Percentiles rank a stretch among this genome's conserved stretches.
phyloP scores from a whole-genome alignment of 352 stramenopile species.

The Phytophthora kernoviae region DNA sequence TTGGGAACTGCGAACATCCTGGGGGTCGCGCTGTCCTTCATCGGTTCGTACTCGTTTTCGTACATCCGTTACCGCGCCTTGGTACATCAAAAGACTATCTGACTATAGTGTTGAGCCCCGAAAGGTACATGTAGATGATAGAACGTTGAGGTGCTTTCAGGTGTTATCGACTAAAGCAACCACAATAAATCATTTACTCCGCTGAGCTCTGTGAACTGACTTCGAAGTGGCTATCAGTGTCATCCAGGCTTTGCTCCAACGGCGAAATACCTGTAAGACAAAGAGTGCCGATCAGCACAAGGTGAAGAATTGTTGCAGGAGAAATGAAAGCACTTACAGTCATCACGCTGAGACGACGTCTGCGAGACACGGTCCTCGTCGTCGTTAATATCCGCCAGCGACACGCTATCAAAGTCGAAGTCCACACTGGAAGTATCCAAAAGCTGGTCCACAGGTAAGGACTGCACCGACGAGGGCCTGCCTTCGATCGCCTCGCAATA shows the following conservation, averaged over 20 bases:
- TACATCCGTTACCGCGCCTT: constrained; percentile 70
- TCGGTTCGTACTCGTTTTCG: constrained; percentile 77
- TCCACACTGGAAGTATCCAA: constrained; percentile 60
- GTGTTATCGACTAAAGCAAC: neutral
- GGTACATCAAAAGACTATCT: constrained; percentile 3
- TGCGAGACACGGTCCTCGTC: constrained; percentile 72
- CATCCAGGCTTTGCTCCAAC: constrained; percentile 74
- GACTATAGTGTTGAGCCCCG: constrained; percentile 1
- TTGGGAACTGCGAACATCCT: constrained; percentile 48
- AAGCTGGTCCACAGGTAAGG: constrained; percentile 59
- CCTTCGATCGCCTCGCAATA: constrained; percentile 28
- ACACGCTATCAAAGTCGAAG: constrained; percentile 89
- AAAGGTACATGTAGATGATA: constrained; percentile 5
- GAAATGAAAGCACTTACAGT: constrained; percentile 51
- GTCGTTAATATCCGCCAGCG: constrained; percentile 58
- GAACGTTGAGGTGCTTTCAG: constrained; percentile 1
- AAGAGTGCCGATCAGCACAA: neutral
- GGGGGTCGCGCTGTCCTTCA: constrained; percentile 65
- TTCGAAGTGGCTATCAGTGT: constrained; percentile 82
- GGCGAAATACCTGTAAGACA: constrained; percentile 67
- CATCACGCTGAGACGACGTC: constrained; percentile 73
- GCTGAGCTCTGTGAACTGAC: constrained; percentile 81
- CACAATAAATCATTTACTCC: constrained; percentile 48
- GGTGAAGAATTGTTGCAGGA: constrained; percentile 7
- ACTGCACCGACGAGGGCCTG: constrained; percentile 58